Evolutionary conservation across 2,329 filamentous ascomycete genomes (phyloP).

Genomic region (Orbilia ellipsospora): DNA sequence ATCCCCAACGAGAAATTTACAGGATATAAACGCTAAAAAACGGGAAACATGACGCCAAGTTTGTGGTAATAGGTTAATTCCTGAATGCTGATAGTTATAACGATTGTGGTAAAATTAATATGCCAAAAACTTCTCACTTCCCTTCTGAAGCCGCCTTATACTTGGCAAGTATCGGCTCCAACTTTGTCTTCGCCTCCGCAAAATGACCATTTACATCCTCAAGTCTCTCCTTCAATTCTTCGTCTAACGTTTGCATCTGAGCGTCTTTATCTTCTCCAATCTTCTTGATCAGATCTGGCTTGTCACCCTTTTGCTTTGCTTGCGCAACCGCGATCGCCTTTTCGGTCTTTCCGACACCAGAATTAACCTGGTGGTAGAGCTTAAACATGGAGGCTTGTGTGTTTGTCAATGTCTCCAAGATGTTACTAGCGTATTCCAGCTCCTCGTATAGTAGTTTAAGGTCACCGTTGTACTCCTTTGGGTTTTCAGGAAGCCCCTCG

Average conservation of each 20-base stretch:
- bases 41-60: slow-evolving; percentile 28
- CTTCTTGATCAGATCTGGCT: slow-evolving; percentile 34
- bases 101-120: too few species aligned
- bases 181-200: slow-evolving; percentile 43
- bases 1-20: not conserved
- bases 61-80: not conserved
- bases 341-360: slow-evolving; percentile 24
- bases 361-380: slow-evolving; percentile 52
- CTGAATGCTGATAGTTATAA: too few species aligned
- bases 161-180: slow-evolving; percentile 46
- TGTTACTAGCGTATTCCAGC: slow-evolving; percentile 35
- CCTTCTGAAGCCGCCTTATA: slow-evolving; percentile 37
- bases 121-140: slow-evolving; percentile 3
- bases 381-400: slow-evolving; percentile 52
- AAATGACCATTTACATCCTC: slow-evolving; percentile 55
- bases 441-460: slow-evolving; percentile 27
- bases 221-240: slow-evolving; percentile 49
- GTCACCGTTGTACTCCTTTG: slow-evolving; percentile 41
- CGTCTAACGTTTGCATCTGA: slow-evolving; percentile 42
- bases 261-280: slow-evolving; percentile 45
- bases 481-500: slow-evolving; percentile 41
- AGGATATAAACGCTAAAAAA: slow-evolving; percentile 35
- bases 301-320: slow-evolving; percentile 50
- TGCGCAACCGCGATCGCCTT: slow-evolving; percentile 41
- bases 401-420: slow-evolving; percentile 45